Evolutionary conservation across 2,329 filamentous ascomycete species (phyloP).

Genomic region (Aspergillus floridensis): DNA sequence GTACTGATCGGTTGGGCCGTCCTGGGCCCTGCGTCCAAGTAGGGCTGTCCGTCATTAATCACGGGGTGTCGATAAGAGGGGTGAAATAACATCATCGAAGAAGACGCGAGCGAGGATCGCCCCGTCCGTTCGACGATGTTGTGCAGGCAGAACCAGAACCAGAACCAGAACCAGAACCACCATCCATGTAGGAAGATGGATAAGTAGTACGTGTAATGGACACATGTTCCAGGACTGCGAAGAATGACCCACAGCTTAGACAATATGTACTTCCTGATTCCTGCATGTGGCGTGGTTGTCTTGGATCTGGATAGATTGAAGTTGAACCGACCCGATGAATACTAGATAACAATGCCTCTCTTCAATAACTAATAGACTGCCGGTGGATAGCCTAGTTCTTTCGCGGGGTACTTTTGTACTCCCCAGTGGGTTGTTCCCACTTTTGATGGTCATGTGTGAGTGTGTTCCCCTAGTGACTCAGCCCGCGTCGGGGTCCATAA

Average conservation of each 20-base stretch:
- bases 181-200: neutral
- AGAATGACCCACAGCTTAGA: neutral
- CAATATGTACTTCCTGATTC: neutral
- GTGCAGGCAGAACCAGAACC: neutral
- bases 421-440: neutral
- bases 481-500: slow-evolving; percentile 6
- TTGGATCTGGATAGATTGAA: neutral
- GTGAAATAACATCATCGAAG: neutral
- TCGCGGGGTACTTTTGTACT: slow-evolving; percentile 6
- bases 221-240: neutral
- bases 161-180: neutral
- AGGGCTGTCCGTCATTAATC: slow-evolving; percentile 1
- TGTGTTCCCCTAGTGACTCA: slow-evolving; percentile 23
- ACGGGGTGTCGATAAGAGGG: neutral
- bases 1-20: neutral
- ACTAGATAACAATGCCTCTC: neutral
- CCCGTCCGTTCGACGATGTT: neutral
- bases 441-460: slow-evolving; percentile 15
- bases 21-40: neutral
- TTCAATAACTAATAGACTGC: neutral
- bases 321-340: neutral
- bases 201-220: neutral
- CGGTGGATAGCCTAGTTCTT: too few species aligned
- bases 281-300: neutral
- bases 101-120: neutral